Conservation (phyloP, 2,329 filamentous ascomycete species). For the Neopestalotiopsis sp. region DNA sequence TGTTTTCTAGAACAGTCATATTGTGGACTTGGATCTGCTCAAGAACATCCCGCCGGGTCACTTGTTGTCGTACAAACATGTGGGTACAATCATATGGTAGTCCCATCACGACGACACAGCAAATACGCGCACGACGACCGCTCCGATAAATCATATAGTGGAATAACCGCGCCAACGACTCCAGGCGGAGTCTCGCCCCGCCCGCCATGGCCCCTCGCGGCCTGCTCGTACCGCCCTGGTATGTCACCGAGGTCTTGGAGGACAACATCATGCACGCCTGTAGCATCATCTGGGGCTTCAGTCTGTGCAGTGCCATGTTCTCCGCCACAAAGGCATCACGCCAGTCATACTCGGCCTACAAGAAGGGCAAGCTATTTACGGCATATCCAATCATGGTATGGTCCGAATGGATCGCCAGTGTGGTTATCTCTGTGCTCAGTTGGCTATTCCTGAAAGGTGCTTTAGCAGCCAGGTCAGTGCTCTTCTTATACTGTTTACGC, state of each 20-base stretch:
- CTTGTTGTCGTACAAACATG: background rate
- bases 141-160: background rate
- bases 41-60: background rate
- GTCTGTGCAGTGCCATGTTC: constrained; percentile 37
- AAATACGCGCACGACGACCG: background rate
- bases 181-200: background rate
- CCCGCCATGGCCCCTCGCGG: constrained; percentile 14
- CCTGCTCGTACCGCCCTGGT: constrained; percentile 22
- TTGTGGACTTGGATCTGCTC: background rate
- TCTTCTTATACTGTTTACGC: too few relatives aligned
- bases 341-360: constrained; percentile 33
- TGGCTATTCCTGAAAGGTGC: constrained; percentile 32
- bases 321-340: constrained; percentile 33
- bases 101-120: background rate
- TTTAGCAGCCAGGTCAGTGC: constrained; percentile 16
- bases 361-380: constrained; percentile 31
- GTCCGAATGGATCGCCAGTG: constrained; percentile 36
- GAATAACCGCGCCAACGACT: background rate
- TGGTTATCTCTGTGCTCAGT: constrained; percentile 34
- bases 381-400: constrained; percentile 42
- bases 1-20: background rate
- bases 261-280: constrained; percentile 33
- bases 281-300: constrained; percentile 38
- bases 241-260: constrained; percentile 8
- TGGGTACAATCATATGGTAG: background rate